A percentile compares a stretch with the other conserved stretches of the same genome.
phyloP scores from a whole-genome alignment of 768 basidiomycete species.

The Boletus pseudopeckii region DNA sequence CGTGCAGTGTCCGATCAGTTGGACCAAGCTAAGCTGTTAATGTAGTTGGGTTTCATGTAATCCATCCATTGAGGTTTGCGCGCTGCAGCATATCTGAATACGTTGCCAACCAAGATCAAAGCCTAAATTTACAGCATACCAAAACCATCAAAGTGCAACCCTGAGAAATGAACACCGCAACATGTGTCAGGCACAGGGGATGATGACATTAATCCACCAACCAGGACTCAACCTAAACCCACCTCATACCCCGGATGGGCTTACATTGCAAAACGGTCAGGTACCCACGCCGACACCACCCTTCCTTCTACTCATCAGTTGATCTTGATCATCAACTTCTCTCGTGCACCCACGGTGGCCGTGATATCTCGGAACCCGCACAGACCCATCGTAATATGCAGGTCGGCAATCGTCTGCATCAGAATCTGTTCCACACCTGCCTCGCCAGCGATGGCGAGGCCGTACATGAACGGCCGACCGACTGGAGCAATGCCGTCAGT shows the following conservation, averaged over 20 bases:
- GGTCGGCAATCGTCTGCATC: constrained; percentile 40
- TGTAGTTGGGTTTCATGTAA: too few relatives aligned
- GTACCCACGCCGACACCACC: neutral
- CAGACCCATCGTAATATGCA: constrained; percentile 43
- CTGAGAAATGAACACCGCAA: too few relatives aligned
- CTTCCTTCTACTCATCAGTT: neutral
- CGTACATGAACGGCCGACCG: constrained; percentile 45
- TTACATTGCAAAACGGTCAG: neutral
- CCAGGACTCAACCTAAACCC: neutral
- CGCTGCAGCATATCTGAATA: too few relatives aligned
- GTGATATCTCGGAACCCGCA: constrained; percentile 35
- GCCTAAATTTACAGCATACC: too few relatives aligned
- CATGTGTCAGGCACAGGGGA: too few relatives aligned
- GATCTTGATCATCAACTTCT: constrained; percentile 32
- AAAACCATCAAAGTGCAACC: too few relatives aligned
- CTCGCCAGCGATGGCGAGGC: constrained; percentile 46
- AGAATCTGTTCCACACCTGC: constrained; percentile 49
- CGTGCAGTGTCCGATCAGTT: too few relatives aligned
- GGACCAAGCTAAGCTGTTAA: too few relatives aligned
- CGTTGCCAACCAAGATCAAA: too few relatives aligned
- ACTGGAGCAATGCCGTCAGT: constrained; percentile 16
- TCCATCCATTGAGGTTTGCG: too few relatives aligned
- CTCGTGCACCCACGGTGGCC: constrained; percentile 38
- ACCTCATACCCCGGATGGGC: neutral
- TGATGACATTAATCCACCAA: neutral